These are phyloP conservation scores for Cladosporium halotolerans DNA, from an alignment of 2,329 filamentous ascomycete genomes.

Conservation along the genomic window DNA sequence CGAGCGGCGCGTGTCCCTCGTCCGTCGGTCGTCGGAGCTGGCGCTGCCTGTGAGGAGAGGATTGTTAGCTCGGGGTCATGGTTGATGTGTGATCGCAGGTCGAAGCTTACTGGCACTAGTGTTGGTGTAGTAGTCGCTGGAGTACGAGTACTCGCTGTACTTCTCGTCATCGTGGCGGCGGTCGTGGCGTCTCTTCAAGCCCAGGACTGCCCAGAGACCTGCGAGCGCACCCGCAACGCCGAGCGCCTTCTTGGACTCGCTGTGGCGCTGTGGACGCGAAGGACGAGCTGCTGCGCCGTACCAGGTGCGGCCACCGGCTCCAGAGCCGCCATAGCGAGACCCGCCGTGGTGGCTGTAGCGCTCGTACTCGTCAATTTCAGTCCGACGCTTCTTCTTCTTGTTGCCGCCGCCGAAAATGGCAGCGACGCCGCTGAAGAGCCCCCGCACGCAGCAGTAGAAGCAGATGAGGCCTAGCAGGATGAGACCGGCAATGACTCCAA, in stretches of 20 bases:
- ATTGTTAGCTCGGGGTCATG: slow-evolving; percentile 13
- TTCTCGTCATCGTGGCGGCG: slow-evolving; percentile 36
- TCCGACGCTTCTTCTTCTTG: slow-evolving; percentile 41
- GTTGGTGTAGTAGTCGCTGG: slow-evolving; percentile 43
- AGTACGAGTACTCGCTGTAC: slow-evolving; percentile 34
- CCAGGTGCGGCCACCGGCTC: slow-evolving; percentile 42
- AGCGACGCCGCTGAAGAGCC: slow-evolving; percentile 49
- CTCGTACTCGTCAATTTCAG: slow-evolving; percentile 56
- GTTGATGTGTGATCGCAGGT: neutral
- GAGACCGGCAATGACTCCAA: slow-evolving; percentile 64
- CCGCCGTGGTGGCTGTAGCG: slow-evolving; percentile 55
- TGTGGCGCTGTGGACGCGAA: slow-evolving; percentile 27
- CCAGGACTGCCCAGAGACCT: slow-evolving; percentile 39
- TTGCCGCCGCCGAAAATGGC: slow-evolving; percentile 55
- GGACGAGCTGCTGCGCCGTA: slow-evolving; percentile 35
- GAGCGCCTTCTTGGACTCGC: slow-evolving; percentile 26
- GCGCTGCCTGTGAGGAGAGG: slow-evolving; percentile 34
- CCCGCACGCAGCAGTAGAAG: slow-evolving; percentile 62
- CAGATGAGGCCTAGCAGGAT: slow-evolving; percentile 63
- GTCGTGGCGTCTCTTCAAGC: slow-evolving; percentile 39
- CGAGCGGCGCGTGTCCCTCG: slow-evolving; percentile 31
- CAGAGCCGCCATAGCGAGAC: slow-evolving; percentile 21
- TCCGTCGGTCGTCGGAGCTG: slow-evolving; percentile 40
- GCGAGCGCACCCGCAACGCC: slow-evolving; percentile 39
- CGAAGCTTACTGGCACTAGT: slow-evolving; percentile 41